A percentile compares a stretch with the other conserved stretches of the same genome.
phyloP scores from a whole-genome alignment of 352 stramenopile species.

The Phytophthora colocasiae region DNA sequence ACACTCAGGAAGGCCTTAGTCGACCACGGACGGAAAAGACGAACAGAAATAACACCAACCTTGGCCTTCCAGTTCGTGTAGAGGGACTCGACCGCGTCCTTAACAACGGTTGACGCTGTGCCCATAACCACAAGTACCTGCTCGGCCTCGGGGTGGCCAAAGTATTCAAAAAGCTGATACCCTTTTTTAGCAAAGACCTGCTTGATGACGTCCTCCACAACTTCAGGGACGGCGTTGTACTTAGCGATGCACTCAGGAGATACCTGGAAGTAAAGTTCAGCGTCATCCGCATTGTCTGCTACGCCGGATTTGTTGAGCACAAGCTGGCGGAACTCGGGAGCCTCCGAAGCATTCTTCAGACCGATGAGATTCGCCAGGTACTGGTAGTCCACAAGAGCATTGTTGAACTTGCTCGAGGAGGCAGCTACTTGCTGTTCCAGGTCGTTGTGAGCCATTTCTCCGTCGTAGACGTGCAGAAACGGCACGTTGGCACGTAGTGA shows the following conservation, averaged over 20 bases:
- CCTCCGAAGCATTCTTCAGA: conserved; percentile 50
- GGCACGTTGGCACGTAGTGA: conserved; percentile 91
- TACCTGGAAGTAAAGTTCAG: conserved; percentile 94
- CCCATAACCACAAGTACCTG: conserved; percentile 93
- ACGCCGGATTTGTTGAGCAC: conserved; percentile 62
- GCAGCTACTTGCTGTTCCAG: conserved; percentile 59
- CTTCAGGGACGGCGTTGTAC: conserved; percentile 67
- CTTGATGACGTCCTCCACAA: conserved; percentile 84
- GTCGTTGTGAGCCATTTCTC: conserved; percentile 90
- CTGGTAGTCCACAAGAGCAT: conserved; percentile 75
- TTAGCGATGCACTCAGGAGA: conserved; percentile 87
- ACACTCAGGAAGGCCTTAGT: conserved; percentile 77
- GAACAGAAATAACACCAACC: conserved; percentile 89
- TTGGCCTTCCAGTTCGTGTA: conserved; percentile 87
- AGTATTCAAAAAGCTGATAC: conserved; percentile 94
- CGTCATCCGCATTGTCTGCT: conserved; percentile 62
- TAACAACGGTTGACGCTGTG: conserved; percentile 87
- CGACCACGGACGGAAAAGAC: conserved; percentile 93
- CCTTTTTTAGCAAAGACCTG: conserved; percentile 83
- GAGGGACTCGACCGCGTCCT: conserved; percentile 88
- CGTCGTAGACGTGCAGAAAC: conserved; percentile 95
- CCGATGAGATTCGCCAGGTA: conserved; percentile 73
- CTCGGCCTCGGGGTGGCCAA: conserved; percentile 82
- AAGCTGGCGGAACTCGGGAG: conserved; percentile 67
- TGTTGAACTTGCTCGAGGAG: conserved; percentile 63